A percentile compares a stretch with the other conserved stretches of the same genome.
phyloP scores from a whole-genome alignment of 1,284 basidiomycete genomes.

The Ceraceosorus bombacis region DNA sequence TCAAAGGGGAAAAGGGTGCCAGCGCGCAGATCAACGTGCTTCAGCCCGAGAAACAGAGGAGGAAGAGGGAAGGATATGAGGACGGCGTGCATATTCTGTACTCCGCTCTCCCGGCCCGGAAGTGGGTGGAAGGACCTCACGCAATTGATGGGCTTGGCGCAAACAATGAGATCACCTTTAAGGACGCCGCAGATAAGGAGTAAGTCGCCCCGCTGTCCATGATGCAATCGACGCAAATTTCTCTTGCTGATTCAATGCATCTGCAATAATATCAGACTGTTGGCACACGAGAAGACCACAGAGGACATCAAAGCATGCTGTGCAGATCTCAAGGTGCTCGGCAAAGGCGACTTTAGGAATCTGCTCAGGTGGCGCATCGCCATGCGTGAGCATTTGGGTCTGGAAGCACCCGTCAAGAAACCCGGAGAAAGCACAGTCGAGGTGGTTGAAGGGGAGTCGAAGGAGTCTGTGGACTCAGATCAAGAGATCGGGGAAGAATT shows the following conservation, averaged over 20 bases:
- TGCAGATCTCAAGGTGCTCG: slow-evolving; percentile 89
- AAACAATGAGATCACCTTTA: slow-evolving; percentile 75
- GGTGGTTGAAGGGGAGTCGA: slow-evolving; percentile 57
- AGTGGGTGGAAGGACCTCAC: slow-evolving; percentile 61
- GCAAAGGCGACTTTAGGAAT: slow-evolving; percentile 92
- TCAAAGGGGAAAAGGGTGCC: slow-evolving; percentile 36
- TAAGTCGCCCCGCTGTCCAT: not conserved
- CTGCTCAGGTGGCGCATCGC: slow-evolving; percentile 71
- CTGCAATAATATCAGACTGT: slow-evolving; percentile 45
- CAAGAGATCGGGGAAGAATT: slow-evolving; percentile 66
- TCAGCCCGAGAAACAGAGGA: slow-evolving; percentile 90
- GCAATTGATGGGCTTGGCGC: slow-evolving; percentile 68
- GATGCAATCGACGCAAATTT: not conserved
- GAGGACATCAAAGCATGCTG: slow-evolving; percentile 73
- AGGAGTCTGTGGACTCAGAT: slow-evolving; percentile 55
- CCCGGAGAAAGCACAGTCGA: slow-evolving; percentile 21
- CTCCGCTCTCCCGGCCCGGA: slow-evolving; percentile 64
- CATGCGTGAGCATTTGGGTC: slow-evolving; percentile 64
- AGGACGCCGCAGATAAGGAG: slow-evolving; percentile 62
- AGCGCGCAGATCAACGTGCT: slow-evolving; percentile 66
- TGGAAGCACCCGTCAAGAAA: slow-evolving; percentile 29
- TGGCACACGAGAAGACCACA: slow-evolving; percentile 56
- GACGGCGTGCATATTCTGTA: slow-evolving; percentile 90
- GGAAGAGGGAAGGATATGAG: slow-evolving; percentile 87
- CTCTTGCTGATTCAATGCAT: not conserved